phyloP scores from a whole-genome alignment of 2,329 filamentous ascomycete species.

The Fusarium palustre region DNA sequence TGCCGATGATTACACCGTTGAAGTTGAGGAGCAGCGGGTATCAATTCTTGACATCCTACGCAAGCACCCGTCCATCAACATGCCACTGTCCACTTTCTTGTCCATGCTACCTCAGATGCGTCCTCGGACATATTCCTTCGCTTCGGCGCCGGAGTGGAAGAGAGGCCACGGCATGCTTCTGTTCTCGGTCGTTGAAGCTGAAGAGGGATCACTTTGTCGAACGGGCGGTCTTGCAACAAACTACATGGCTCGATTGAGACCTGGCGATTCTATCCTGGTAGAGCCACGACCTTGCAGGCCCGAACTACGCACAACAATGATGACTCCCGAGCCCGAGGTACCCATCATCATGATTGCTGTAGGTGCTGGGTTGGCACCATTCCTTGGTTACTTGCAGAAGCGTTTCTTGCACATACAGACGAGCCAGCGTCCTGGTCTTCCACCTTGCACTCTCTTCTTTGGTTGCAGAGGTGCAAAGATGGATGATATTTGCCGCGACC shows the following conservation, averaged over 20 bases:
- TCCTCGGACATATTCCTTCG: slow-evolving; percentile 10
- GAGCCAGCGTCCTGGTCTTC: fast-evolving
- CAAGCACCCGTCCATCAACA: slow-evolving; percentile 66
- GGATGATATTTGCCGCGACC: slow-evolving; percentile 7
- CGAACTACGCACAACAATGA: neutral
- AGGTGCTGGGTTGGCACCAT: slow-evolving; percentile 3
- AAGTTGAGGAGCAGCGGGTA: slow-evolving; percentile 67
- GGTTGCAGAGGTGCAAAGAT: slow-evolving; percentile 2
- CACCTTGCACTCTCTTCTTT: neutral
- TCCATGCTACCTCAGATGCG: slow-evolving; percentile 78
- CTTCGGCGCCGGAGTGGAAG: slow-evolving; percentile 10
- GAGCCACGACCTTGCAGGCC: slow-evolving; percentile 1
- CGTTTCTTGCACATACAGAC: neutral
- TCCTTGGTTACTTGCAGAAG: slow-evolving; percentile 15
- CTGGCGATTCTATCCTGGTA: neutral
- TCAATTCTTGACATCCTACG: slow-evolving; percentile 78
- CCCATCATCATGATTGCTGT: slow-evolving; percentile 21
- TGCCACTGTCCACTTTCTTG: slow-evolving; percentile 75
- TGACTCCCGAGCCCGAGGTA: neutral
- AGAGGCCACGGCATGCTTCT: neutral
- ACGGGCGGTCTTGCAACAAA: slow-evolving; percentile 7
- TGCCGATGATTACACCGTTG: slow-evolving; percentile 58
- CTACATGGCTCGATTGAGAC: neutral
- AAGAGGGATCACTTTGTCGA: neutral
- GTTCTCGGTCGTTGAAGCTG: slow-evolving; percentile 8